A percentile compares a stretch with the other conserved stretches of the same genome.
These are phyloP conservation scores for Saccharata proteae DNA, from an alignment of 2,329 filamentous ascomycete genomes.

Conservation along the genomic window DNA sequence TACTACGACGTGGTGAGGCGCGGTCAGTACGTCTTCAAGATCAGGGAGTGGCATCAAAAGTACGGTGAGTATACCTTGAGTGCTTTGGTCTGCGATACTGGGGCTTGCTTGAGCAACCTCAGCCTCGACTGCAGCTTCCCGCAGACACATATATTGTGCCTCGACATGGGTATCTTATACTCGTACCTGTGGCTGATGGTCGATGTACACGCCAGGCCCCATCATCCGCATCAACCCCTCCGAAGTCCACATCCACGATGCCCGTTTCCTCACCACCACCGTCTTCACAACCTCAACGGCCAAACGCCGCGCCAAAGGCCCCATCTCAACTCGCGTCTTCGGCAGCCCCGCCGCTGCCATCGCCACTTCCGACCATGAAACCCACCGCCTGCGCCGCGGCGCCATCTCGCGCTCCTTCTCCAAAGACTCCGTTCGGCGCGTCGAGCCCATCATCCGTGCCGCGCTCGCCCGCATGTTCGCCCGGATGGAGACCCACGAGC, in stretches of 20 bases:
- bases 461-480: slow-evolving; percentile 1
- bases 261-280: slow-evolving; percentile 5
- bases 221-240: slow-evolving; percentile 9
- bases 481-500: slow-evolving; percentile 1
- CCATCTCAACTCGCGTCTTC: not conserved
- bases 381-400: slow-evolving; percentile 6
- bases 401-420: slow-evolving; percentile 4
- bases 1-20: slow-evolving; percentile 6
- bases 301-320: too few relatives aligned
- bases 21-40: slow-evolving; percentile 6
- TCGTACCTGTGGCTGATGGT: too few relatives aligned
- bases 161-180: too few relatives aligned
- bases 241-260: slow-evolving; percentile 13
- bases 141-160: too few relatives aligned
- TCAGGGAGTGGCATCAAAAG: slow-evolving; percentile 7
- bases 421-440: slow-evolving; percentile 1
- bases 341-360: slow-evolving; percentile 8
- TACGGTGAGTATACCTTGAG: slow-evolving; percentile 5
- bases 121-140: too few relatives aligned
- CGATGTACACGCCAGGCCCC: slow-evolving; percentile 10
- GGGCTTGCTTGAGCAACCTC: too few relatives aligned
- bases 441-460: slow-evolving; percentile 7
- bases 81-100: too few relatives aligned
- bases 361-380: slow-evolving; percentile 6
- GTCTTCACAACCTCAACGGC: not conserved